A percentile compares a stretch with the other conserved stretches of the same genome.
Conservation (phyloP, 2,329 filamentous ascomycete species). For the Colletotrichum camelliae region DNA sequence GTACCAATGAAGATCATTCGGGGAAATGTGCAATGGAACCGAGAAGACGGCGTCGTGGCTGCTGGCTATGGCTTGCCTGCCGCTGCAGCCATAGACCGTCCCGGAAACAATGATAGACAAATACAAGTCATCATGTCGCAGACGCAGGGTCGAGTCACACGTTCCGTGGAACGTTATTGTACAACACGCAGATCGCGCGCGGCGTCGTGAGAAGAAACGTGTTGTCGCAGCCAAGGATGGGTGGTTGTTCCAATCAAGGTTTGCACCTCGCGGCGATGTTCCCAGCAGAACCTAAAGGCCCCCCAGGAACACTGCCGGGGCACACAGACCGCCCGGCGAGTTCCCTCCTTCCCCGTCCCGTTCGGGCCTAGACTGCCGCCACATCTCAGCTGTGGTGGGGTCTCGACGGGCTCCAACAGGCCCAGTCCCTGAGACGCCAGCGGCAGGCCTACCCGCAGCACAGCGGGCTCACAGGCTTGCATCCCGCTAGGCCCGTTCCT, state of each 20-base stretch:
- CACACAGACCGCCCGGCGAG: background rate
- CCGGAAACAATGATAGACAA: background rate
- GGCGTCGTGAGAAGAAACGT: background rate
- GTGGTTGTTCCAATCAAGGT: background rate
- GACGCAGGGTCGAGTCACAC: background rate
- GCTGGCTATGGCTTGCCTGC: background rate
- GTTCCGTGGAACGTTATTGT: background rate
- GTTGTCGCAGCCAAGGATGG: background rate
- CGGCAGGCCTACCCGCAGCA: background rate
- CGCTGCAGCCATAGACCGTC: background rate
- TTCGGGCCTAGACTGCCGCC: background rate
- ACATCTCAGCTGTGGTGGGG: background rate
- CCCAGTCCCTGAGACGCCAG: background rate
- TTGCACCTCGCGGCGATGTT: background rate
- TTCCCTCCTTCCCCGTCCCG: background rate
- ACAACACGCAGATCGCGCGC: background rate
- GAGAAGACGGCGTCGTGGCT: background rate
- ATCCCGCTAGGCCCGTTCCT: constrained; percentile 12
- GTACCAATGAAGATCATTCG: background rate
- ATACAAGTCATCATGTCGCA: background rate
- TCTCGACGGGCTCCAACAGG: background rate
- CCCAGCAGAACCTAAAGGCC: background rate
- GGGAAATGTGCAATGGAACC: background rate
- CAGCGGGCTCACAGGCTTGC: background rate
- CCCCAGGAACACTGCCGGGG: background rate